Evolutionary conservation across 441 rosid species (phyloP).

Genomic region (Aquilaria agallochum): DNA sequence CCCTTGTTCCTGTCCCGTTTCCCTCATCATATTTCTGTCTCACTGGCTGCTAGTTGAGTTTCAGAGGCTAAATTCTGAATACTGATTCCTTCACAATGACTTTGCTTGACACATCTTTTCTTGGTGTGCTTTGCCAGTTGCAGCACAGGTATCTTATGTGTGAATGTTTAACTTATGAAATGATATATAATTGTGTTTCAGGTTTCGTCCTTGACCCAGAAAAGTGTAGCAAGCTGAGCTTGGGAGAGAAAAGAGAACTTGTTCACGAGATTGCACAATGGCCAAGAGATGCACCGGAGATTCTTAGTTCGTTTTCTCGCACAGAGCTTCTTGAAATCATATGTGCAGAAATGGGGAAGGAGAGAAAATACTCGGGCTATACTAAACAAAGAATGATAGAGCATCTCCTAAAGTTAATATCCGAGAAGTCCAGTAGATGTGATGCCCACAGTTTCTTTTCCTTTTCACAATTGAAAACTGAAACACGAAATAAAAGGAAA

Average conservation of each 20-base stretch:
- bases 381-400: slow-evolving; percentile 34
- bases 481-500: slow-evolving; percentile 24
- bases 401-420: slow-evolving; percentile 29
- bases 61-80: too few species aligned
- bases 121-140: too few species aligned
- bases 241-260: slow-evolving; percentile 31
- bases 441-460: background rate
- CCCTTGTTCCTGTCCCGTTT: too few species aligned
- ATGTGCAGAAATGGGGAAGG: slow-evolving; percentile 38
- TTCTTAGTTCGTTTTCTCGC: slow-evolving; percentile 31
- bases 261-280: slow-evolving; percentile 30
- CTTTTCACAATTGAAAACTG: slow-evolving; percentile 15
- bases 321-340: slow-evolving; percentile 35
- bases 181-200: slow-evolving; percentile 8
- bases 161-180: too few species aligned
- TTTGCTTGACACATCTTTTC: too few species aligned
- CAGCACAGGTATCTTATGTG: too few species aligned
- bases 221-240: slow-evolving; percentile 37
- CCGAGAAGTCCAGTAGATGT: slow-evolving; percentile 16
- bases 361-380: slow-evolving; percentile 32
- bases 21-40: too few species aligned
- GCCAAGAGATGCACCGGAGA: slow-evolving; percentile 31
- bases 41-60: too few species aligned
- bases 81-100: too few species aligned
- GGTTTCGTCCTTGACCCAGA: slow-evolving; percentile 52